Evolutionary conservation across 305 asterid species (phyloP), one percentile per base, ranked within the genome.

Genomic region (Nicotiana rustica): DNA sequence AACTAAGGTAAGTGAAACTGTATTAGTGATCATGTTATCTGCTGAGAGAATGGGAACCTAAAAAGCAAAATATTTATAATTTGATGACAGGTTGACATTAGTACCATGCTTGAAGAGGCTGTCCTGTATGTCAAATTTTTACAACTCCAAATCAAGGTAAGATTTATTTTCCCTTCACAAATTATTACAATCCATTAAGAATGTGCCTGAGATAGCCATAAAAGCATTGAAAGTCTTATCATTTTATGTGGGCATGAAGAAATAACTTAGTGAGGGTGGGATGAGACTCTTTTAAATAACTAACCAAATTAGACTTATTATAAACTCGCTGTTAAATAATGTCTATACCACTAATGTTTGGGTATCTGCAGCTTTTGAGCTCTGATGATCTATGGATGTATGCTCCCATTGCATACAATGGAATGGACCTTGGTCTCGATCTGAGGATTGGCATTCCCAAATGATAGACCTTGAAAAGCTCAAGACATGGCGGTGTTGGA

Each of bases 91-190:
- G 97, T 95, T 78, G 97, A 93, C 85, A 91, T 95, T 61, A 95
- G 98, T 85, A 93, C 98, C 60, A 95, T 95, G 98, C 94, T 95
- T 59, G 98, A 95, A 89, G 98, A 93, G 83, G 99, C 99, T 18
- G 99, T 93, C 65, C 90, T 88, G 7, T 93, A 95, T 85, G 98
- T 95, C 38, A 95, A 95, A 85, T 93, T 93, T 73, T 80, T 95
- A 82, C 99, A 93, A 89, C 97, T 93, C 71, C 99, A 93, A 83
- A 95, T 95, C 86, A 92, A 92, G 96, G 98, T 92, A 89, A 31
- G 5, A 14, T 67, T 6, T 52, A 52, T 76, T n/a, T 15, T 75
- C 65, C 17, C 14, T 38, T 12, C 47, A 19, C 12, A 17, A 25
- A 73, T 15, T 25, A 1, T 73, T 9, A 5, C 10, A 52, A 49